A percentile compares a stretch with the other conserved stretches of the same genome.
Evolutionary conservation across 768 basidiomycete genomes (phyloP).

Genomic region (Lactarius pseudohatsudake): DNA sequence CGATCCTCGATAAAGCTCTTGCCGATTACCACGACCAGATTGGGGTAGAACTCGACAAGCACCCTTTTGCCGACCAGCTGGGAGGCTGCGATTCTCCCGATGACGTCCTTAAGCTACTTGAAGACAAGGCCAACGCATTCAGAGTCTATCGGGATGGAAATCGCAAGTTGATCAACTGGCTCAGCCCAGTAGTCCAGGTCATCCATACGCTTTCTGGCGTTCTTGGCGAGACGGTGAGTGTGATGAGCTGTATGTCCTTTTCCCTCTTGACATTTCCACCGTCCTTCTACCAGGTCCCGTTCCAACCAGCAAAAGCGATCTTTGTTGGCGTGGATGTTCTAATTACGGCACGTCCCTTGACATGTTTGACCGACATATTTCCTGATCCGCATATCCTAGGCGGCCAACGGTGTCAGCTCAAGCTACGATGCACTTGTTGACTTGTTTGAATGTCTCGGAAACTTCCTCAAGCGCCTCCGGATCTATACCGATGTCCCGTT

Average conservation of each 20-base stretch:
- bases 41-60: conserved; percentile 1
- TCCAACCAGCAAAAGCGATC: neutral
- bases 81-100: neutral
- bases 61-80: neutral
- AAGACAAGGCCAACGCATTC: neutral
- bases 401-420: neutral
- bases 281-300: neutral
- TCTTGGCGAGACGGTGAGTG: neutral
- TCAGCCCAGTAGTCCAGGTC: neutral
- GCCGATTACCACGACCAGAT: neutral
- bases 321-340: conserved; percentile 11
- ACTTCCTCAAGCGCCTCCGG: conserved; percentile 5
- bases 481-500: conserved; percentile 1
- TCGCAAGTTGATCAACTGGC: neutral
- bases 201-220: neutral
- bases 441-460: conserved; percentile 9
- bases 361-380: too few relatives aligned
- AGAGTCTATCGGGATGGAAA: neutral
- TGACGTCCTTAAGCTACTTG: neutral
- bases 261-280: too few relatives aligned
- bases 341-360: neutral
- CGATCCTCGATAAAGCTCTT: conserved; percentile 3
- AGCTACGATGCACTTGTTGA: conserved; percentile 3
- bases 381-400: neutral
- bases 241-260: neutral